These are phyloP conservation scores for Boletus bicolor DNA, from an alignment of 768 basidiomycete species.

Conservation along the genomic window DNA sequence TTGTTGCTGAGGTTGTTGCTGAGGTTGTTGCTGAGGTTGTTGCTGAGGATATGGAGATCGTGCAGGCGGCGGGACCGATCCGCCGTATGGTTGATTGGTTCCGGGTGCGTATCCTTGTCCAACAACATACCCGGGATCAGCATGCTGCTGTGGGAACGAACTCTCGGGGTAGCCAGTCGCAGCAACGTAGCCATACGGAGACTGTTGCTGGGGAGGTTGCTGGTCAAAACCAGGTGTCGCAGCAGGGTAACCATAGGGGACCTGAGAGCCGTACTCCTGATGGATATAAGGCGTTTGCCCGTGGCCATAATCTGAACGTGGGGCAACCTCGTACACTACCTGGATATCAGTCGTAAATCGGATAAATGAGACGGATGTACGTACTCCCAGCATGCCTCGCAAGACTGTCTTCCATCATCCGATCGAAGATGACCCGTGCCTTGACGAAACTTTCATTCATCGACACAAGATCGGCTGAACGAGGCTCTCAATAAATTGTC, in stretches of 20 bases:
- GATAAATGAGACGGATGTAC: constrained; percentile 12
- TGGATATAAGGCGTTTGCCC: constrained; percentile 27
- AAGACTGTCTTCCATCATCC: constrained; percentile 90
- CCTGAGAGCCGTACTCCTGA: constrained; percentile 37
- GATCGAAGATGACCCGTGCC: constrained; percentile 85
- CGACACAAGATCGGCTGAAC: constrained; percentile 80
- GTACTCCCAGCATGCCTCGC: constrained; percentile 67
- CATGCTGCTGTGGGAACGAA: constrained; percentile 27
- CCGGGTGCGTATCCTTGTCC: constrained; percentile 23
- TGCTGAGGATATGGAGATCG: constrained; percentile 33
- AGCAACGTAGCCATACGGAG: constrained; percentile 25
- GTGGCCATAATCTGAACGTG: constrained; percentile 29
- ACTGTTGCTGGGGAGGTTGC: constrained; percentile 33
- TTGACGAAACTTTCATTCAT: constrained; percentile 95
- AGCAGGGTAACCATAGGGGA: constrained; percentile 45
- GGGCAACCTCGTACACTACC: constrained; percentile 51
- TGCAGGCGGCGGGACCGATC: constrained; percentile 25
- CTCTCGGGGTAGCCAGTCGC: constrained; percentile 25
- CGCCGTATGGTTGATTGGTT: constrained; percentile 22
- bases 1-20: constrained; percentile 6
- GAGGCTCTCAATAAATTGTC: not conserved
- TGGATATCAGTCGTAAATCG: constrained; percentile 5
- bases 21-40: constrained; percentile 26
- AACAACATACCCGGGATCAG: constrained; percentile 21
- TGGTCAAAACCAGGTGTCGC: constrained; percentile 41